A percentile compares a stretch with the other conserved stretches of the same genome.
phyloP scores from a whole-genome alignment of 2,329 filamentous ascomycete species.

The Davidsoniella neocaledoniae region DNA sequence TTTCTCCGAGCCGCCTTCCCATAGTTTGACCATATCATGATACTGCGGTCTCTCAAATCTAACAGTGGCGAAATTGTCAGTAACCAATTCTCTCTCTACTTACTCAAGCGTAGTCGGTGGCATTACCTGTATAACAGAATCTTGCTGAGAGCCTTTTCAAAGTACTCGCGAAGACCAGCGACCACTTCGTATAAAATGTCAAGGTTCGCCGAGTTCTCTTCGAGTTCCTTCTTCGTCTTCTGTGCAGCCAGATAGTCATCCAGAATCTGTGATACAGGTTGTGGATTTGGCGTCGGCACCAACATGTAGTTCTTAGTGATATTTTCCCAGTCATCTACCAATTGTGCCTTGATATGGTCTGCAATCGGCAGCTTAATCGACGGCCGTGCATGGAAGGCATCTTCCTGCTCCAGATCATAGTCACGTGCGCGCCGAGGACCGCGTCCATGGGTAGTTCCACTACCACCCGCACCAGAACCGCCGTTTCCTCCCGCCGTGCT shows the following conservation, averaged over 20 bases:
- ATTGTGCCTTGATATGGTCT: constrained; percentile 74
- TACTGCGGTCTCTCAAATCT: constrained; percentile 88
- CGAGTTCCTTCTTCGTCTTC: constrained; percentile 37
- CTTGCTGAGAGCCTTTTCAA: constrained; percentile 74
- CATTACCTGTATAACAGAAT: constrained; percentile 66
- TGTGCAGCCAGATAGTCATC: constrained; percentile 64
- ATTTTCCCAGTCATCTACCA: constrained; percentile 98
- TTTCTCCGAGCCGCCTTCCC: constrained; percentile 43
- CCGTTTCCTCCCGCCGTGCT: constrained; percentile 62
- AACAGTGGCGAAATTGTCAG: neutral
- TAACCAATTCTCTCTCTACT: neutral
- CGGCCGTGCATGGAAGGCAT: constrained; percentile 66
- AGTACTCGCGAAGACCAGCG: constrained; percentile 77
- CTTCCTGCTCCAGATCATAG: constrained; percentile 80
- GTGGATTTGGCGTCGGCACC: constrained; percentile 62
- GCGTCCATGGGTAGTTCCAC: constrained; percentile 38
- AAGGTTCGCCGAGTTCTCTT: constrained; percentile 49
- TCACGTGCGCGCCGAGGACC: constrained; percentile 62
- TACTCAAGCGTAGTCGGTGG: constrained; percentile 15
- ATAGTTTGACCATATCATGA: constrained; percentile 55
- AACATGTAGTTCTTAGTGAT: constrained; percentile 90
- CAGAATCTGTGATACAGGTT: constrained; percentile 61
- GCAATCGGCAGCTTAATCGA: constrained; percentile 76
- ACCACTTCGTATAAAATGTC: constrained; percentile 86
- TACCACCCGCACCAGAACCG: constrained; percentile 38